Evolutionary conservation across 345 rosid genomes (phyloP).

Genomic region (Sonneratia caseolaris): DNA sequence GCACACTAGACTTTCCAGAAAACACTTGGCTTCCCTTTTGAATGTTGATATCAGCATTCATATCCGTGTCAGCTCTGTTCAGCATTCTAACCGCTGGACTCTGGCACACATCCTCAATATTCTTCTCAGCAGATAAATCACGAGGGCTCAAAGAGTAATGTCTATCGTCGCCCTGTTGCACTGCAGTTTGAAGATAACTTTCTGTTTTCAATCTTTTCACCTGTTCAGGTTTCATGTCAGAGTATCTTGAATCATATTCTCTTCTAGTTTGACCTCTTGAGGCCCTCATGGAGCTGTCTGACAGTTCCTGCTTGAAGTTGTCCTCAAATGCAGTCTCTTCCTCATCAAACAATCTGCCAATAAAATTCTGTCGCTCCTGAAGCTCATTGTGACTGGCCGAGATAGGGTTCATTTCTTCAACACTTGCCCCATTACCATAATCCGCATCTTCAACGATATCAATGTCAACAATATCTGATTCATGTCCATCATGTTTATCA

Average conservation of each 20-base stretch:
- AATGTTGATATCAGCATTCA: conserved; percentile 22
- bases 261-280: conserved; percentile 42
- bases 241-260: conserved; percentile 28
- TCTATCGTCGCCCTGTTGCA: conserved; percentile 32
- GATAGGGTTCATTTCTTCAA: conserved; percentile 23
- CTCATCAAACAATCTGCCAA: conserved; percentile 79
- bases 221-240: conserved; percentile 33
- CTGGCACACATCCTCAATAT: conserved; percentile 24
- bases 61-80: conserved; percentile 34
- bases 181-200: conserved; percentile 29
- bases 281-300: conserved; percentile 39
- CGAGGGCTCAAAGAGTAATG: conserved; percentile 27
- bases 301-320: conserved; percentile 35
- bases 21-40: conserved; percentile 33
- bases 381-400: conserved; percentile 33
- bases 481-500: conserved; percentile 43
- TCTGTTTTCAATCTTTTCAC: conserved; percentile 49
- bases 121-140: conserved; percentile 19
- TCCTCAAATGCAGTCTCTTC: conserved; percentile 33
- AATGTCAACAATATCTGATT: conserved; percentile 40
- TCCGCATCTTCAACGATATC: conserved; percentile 20
- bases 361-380: conserved; percentile 48
- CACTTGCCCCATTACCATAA: conserved; percentile 15
- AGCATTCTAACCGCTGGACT: conserved; percentile 26
- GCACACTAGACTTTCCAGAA: conserved; percentile 38